Evolutionary conservation across 148 eudicot genomes (phyloP), one percentile per base, ranked within the genome.

Genomic region (Mesembryanthemum crystallinum): DNA sequence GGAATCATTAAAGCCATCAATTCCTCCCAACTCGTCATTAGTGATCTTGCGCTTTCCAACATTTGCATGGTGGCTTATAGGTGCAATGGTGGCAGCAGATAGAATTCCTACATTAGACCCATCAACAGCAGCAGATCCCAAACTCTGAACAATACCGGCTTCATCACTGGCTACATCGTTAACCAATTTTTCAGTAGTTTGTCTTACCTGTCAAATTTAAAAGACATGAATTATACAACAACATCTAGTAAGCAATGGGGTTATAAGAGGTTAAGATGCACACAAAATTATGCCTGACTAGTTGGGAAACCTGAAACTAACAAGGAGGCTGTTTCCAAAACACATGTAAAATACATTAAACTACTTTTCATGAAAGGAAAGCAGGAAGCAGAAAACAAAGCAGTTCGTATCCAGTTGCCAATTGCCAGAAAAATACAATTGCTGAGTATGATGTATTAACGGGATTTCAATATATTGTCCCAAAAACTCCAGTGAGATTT

Each of bases 21-120:
- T 21, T 59, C 52, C 64, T 47, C 72, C 83, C 24, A 73, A 72
- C 73, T 66, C 71, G 33, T 74, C 79, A 73, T 78, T 77, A 70
- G 66, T 61, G 42, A 67, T 77, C 74, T 73, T 79, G 71, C 79
- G 81, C 78, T 83, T 87, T 32, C 83, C 87, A 15, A 24, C 55
- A 76, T 55, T 69, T 73, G 72, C 80, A 25, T 76, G 69, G 55
- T 76, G 66, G 60, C 73, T 39, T 73, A 47, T 69, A 73, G 83
- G 67, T 42, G 69, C 69, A 68, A 63, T 69, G 57, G 33, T 58
- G 49, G 54, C 39, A 43, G 51, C 71, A 51, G 74, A 72, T 59
- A 57, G 29, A 30, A 30, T 14, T 71, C 21, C 77, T 28, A 15
- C 39, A 28, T 21, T 21, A 62, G 64, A 14, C 32, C 42, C 75